Base-by-base conservation (phyloP, 805 yeast species). In the Pichia paraexigua region DNA sequence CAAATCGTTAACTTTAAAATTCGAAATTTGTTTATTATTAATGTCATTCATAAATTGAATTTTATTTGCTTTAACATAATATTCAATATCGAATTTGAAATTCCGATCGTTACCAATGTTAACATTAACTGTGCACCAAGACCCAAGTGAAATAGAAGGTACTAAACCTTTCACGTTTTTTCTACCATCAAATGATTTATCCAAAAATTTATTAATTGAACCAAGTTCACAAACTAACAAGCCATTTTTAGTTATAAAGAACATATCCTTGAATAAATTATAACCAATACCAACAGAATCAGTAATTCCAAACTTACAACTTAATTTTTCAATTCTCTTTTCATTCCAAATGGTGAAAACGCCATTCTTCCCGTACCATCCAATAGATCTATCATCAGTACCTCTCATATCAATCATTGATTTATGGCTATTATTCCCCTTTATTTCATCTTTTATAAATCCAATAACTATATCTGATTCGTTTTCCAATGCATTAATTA, bases 211-310 rank as follows among this genome's bases (percentile, higher is more conserved):
- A 20, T 42, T 47, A 32, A 56, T n/a, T 12, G 48, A 41, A 4
- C 32, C 44, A 2, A 83, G 83, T 40, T 72, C 69, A 0, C 84
- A 85, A 43, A 80, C 62, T 41, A 65, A 69, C 3, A 86, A 74
- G 2, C 97, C 97, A 66, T 91, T 90, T 63, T 86, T 83, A 0
- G 97, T 90, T 56, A 80, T 79, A 59, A 90, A 91, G 2, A 88
- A 74, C 0, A 81, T 68, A 42, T 79, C 75, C 41, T 77, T 78
- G 17, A 76, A 71, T 58, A 79, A 85, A 68, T 90, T 85, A 24
- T 89, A 75, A 5, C 97, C 97, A 65, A 91, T 85, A 0, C 97
- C 97, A 55, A 91, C 75, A 2, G 78, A 71, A 65, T 89, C 96
- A 22, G 76, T 76, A 37, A 68, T 62, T 0, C 82, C 78, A 63